Conservation (phyloP, 1,139 yeast genomes). For the Williopsis jadinii region DNA sequence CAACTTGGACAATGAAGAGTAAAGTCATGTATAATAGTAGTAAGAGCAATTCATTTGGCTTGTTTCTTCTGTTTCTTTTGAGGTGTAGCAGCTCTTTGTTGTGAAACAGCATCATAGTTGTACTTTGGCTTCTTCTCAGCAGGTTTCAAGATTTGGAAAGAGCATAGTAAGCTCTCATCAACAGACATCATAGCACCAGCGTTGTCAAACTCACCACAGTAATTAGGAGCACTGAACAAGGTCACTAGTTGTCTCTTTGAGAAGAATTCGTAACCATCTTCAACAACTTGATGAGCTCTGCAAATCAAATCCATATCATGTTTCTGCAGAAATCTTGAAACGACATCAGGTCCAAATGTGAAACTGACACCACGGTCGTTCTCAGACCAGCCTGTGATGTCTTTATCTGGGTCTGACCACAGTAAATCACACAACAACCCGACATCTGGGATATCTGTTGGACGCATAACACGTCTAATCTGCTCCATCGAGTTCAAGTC, state of each 20-base stretch:
- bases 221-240: constrained; percentile 91
- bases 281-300: constrained; percentile 98
- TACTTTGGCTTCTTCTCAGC: constrained; percentile 90
- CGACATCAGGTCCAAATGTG: constrained; percentile 97
- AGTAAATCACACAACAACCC: constrained; percentile 91
- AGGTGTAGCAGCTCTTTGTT: constrained; percentile 51
- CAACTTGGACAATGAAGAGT: background rate
- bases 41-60: constrained; percentile 31
- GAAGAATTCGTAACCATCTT: constrained; percentile 97
- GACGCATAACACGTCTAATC: constrained; percentile 96
- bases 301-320: constrained; percentile 97
- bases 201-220: constrained; percentile 97
- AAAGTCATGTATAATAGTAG: background rate
- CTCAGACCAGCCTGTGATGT: constrained; percentile 96
- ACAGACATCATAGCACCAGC: constrained; percentile 99
- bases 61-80: constrained; percentile 69
- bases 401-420: constrained; percentile 99
- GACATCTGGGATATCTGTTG: constrained; percentile 96
- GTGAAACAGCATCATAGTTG: constrained; percentile 42
- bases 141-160: constrained; percentile 96
- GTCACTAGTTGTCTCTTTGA: constrained; percentile 94
- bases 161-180: constrained; percentile 90
- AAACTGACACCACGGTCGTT: constrained; percentile 97
- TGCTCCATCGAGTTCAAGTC: constrained; percentile 97
- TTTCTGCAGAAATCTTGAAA: constrained; percentile 85